Percentiles rank a stretch among this genome's conserved stretches.
phyloP scores from a whole-genome alignment of 2,329 filamentous ascomycete genomes.

The Chaetomium sp. region DNA sequence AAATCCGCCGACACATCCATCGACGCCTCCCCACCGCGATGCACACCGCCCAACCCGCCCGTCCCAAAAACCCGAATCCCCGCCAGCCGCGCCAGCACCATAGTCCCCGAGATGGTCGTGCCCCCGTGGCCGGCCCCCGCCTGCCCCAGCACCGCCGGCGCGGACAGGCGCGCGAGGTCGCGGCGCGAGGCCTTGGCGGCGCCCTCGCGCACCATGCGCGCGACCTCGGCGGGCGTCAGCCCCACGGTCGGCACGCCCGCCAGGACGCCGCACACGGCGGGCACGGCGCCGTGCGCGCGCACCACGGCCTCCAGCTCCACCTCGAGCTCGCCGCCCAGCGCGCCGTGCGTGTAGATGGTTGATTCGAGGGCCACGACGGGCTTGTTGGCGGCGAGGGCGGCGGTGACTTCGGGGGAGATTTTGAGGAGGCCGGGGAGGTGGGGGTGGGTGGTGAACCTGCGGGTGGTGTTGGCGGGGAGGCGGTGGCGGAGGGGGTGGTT shows the following conservation, averaged over 20 bases:
- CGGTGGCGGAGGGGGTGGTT: slow-evolving; percentile 8
- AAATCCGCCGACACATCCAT: slow-evolving; percentile 96
- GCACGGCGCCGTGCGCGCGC: slow-evolving; percentile 77
- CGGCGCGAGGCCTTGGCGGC: slow-evolving; percentile 84
- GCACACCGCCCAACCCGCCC: slow-evolving; percentile 90
- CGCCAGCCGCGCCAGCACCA: slow-evolving; percentile 82
- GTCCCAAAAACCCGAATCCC: slow-evolving; percentile 94
- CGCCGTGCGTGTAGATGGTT: slow-evolving; percentile 95
- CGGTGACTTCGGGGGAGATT: slow-evolving; percentile 79
- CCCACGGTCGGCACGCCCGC: slow-evolving; percentile 83
- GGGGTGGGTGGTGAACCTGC: slow-evolving; percentile 24
- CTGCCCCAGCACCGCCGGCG: slow-evolving; percentile 54
- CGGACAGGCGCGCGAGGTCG: slow-evolving; percentile 79
- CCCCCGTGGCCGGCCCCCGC: slow-evolving; percentile 73
- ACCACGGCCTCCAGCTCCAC: slow-evolving; percentile 83
- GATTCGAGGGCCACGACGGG: slow-evolving; percentile 93
- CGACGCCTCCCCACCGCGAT: slow-evolving; percentile 80
- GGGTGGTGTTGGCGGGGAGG: not conserved
- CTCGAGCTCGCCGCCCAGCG: slow-evolving; percentile 68
- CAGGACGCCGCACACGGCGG: slow-evolving; percentile 87
- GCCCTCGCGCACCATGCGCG: slow-evolving; percentile 69
- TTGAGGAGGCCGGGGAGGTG: slow-evolving; percentile 55
- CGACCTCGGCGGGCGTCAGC: slow-evolving; percentile 70
- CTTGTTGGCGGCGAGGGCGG: slow-evolving; percentile 71
- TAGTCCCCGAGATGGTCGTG: slow-evolving; percentile 91